These are phyloP conservation scores for Cercospora sojina DNA, from an alignment of 2,329 filamentous ascomycete genomes.

Conservation along the genomic window DNA sequence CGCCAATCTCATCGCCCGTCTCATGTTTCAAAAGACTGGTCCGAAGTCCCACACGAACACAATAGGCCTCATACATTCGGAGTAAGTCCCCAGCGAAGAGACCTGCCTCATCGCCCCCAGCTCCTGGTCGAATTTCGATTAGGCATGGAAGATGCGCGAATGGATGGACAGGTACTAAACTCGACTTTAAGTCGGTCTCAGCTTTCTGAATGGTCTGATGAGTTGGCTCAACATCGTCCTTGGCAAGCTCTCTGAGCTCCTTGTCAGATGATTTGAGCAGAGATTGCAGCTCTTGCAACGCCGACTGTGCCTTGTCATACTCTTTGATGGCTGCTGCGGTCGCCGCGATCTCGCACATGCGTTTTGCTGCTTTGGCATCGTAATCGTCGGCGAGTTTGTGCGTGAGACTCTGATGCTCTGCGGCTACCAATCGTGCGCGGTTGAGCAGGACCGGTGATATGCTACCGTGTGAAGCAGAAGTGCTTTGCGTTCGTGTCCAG, in stretches of 20 bases:
- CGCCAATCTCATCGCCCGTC: constrained; percentile 59
- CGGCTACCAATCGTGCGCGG: constrained; percentile 55
- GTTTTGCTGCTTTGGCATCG: constrained; percentile 57
- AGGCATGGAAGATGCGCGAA: constrained; percentile 89
- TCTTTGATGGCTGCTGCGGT: constrained; percentile 55
- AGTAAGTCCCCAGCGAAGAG: constrained; percentile 86
- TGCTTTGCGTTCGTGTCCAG: constrained; percentile 3
- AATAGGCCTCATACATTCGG: constrained; percentile 85
- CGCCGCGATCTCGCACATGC: constrained; percentile 55
- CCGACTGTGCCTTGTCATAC: constrained; percentile 60
- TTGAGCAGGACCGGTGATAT: constrained; percentile 57
- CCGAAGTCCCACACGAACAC: constrained; percentile 65
- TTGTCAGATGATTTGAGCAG: constrained; percentile 62
- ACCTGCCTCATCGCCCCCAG: constrained; percentile 85
- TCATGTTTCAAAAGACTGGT: constrained; percentile 77
- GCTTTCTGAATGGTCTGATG: constrained; percentile 61
- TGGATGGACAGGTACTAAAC: constrained; percentile 82
- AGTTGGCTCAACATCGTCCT: constrained; percentile 70
- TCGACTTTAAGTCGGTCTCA: constrained; percentile 67
- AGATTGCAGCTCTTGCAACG: constrained; percentile 67
- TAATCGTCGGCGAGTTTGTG: constrained; percentile 55
- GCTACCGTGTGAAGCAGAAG: constrained; percentile 24
- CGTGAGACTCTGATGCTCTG: constrained; percentile 56
- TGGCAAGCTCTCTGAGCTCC: constrained; percentile 59
- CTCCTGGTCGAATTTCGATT: constrained; percentile 86